Base-by-base conservation (phyloP, 768 basidiomycete species). In the Lentinula boryana region DNA sequence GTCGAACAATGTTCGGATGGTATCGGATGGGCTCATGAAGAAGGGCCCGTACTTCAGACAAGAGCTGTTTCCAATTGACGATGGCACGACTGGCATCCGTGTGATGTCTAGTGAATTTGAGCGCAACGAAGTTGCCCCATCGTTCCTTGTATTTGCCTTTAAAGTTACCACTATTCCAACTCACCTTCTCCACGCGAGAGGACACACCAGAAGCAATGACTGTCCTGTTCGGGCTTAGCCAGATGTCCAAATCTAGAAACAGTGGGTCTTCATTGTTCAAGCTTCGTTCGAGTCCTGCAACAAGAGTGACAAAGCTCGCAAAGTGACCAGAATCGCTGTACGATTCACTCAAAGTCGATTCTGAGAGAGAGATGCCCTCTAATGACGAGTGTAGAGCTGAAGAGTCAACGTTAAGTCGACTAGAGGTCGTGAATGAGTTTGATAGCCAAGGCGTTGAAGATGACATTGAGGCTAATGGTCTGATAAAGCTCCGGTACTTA, bases 1-100 rank as follows among this genome's bases (percentile, higher is more conserved):
- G 48, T 7, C 62, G 57, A 5, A 63, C 62, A n/a, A 63, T 63
- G 53, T 63, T 63, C 33, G 62, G 62, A 31, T 63, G 62, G 52
- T 60, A 63, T 18, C 62, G 58, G 12, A 63, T 60, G 18, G 62
- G 62, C 21, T 63, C 58, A 49, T 63, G 62, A 27, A 63, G 32
- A 18, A 63, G 27, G 0, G 58, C 58, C 4, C 62, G 58, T 8
- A 60, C 58, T 35, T 63, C 62, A 9, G 58, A 51, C 52, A 63
- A 18, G 21, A 63, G 58, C 62, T 63, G 62, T 31, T 60, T 63
- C 57, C 58, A 59, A 56, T 54, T 63, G 8, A 16, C 6, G 9
- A 8, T 21, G 9, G 23, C 4, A 23, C 56, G 51, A 21, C n/a
- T 36, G 33, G 35, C 16, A 16, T 54, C 44, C 23, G 58, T 41